These are phyloP conservation scores for Trypanosomatidae sp. DNA, from an alignment of 208 protist genomes.

Conservation along the genomic window DNA sequence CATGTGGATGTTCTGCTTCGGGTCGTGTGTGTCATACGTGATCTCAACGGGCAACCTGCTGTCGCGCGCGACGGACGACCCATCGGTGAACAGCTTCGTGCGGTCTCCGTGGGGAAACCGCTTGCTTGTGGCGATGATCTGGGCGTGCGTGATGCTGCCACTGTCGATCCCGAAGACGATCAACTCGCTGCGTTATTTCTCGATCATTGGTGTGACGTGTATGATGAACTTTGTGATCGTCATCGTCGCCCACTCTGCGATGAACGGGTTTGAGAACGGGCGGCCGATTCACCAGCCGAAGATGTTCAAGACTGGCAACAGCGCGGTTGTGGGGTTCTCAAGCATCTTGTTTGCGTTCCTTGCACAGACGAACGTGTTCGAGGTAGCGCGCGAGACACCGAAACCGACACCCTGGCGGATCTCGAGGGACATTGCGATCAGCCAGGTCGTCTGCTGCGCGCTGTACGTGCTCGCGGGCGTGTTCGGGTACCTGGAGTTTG, in stretches of 20 bases:
- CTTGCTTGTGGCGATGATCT: conserved; percentile 55
- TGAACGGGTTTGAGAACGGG: conserved; percentile 36
- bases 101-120: conserved; percentile 35
- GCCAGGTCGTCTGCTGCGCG: conserved; percentile 37
- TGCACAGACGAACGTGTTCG: conserved; percentile 64
- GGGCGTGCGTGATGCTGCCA: conserved; percentile 71
- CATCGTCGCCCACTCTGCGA: conserved; percentile 55
- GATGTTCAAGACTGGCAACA: conserved; percentile 49
- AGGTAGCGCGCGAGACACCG: conserved; percentile 45
- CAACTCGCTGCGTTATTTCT: conserved; percentile 79
- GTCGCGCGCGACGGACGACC: conserved; percentile 38
- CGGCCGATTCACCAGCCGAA: conserved; percentile 37
- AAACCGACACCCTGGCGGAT: conserved; percentile 26
- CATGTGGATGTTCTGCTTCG: conserved; percentile 88
- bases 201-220: conserved; percentile 49
- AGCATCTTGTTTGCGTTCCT: conserved; percentile 76
- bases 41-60: conserved; percentile 74
- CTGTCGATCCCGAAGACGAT: conserved; percentile 78
- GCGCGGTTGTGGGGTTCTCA: conserved; percentile 49
- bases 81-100: conserved; percentile 43
- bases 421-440: conserved; percentile 31
- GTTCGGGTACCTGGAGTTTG: conserved; percentile 89
- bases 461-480: conserved; percentile 76
- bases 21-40: conserved; percentile 81
- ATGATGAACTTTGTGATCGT: conserved; percentile 75